Evolutionary conservation across 345 rosid genomes (phyloP).

Genomic region (Moringa oleifera): DNA sequence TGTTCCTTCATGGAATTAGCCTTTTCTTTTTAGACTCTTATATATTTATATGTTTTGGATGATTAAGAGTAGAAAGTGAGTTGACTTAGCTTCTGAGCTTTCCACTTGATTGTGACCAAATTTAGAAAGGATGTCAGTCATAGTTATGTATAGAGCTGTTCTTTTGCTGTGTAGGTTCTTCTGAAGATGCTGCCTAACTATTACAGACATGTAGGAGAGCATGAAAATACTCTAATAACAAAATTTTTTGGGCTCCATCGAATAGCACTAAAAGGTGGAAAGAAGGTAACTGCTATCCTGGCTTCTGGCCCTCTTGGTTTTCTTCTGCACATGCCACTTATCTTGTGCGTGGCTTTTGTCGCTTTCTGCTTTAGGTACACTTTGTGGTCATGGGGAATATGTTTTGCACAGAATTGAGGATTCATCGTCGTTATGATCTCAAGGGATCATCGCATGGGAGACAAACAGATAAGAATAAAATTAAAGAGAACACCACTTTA

Average conservation of each 20-base stretch:
- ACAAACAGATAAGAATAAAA: constrained; percentile 59
- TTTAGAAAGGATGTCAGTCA: not conserved
- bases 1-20: not conserved
- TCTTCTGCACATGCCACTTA: not conserved
- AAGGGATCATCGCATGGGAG: constrained; percentile 92
- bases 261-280: constrained; percentile 63
- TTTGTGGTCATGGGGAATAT: constrained; percentile 99
- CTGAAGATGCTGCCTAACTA: constrained; percentile 80
- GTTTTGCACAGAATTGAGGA: constrained; percentile 94
- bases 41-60: too few relatives aligned
- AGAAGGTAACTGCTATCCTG: constrained; percentile 48
- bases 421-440: constrained; percentile 86
- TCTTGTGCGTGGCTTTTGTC: constrained; percentile 12
- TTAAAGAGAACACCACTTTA: constrained; percentile 62
- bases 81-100: not conserved
- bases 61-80: not conserved
- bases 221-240: constrained; percentile 93
- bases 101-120: not conserved
- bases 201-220: constrained; percentile 56
- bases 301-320: not conserved
- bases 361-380: constrained; percentile 58
- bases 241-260: constrained; percentile 90
- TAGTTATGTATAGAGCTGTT: not conserved
- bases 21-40: not conserved
- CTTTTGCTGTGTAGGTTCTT: constrained; percentile 50